Evolutionary conservation across 257 asterid species (phyloP), one percentile per base, ranked within the genome.

Genomic region (Solanum commersonii): DNA sequence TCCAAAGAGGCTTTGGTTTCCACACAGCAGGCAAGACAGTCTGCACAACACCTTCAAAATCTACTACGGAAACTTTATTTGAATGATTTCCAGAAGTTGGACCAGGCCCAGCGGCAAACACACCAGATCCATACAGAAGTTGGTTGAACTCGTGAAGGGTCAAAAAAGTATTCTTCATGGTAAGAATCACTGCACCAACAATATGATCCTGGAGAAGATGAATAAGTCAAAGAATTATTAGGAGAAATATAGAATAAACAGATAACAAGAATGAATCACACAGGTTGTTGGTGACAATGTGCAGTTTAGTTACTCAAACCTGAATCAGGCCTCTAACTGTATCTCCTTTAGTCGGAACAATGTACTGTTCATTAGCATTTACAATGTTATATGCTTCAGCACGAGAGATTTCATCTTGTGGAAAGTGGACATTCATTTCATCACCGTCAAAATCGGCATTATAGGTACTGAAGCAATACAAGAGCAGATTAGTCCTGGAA

Each of bases 401-500:
- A 86, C 99, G 99, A 90, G 99, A 97, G 91, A 97, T 92, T 93
- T 97, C 99, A 92, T 97, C 99, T 95, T 96, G 99, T 84, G 99
- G 99, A 89, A 97, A 96, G 93, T 97, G 99, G 89, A 97, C 99
- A 91, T 97, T 97, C 89, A 97, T 95, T 94, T 97, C 99, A 91
- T 97, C 99, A 44, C 99, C 99, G 71, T 97, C 99, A 90, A 97
- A 97, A 94, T 97, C 99, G 59, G 99, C 99, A 93, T 97, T 97
- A 88, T 96, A 97, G 71, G 99, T 91, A 90, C 99, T 97, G 94
- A 87, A 91, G 84, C 89, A 86, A 88, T 87, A 87, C 77, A 25
- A 90, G 78, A 86, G 88, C 82, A 87, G 87, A 71, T 40, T 88
- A 79, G 90, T 91, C 92, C 42, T 25, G 56, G 46, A 90, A 72